Base-by-base conservation (phyloP, 495 filamentous ascomycete genomes). In the Pseudotulostoma volvatum region DNA sequence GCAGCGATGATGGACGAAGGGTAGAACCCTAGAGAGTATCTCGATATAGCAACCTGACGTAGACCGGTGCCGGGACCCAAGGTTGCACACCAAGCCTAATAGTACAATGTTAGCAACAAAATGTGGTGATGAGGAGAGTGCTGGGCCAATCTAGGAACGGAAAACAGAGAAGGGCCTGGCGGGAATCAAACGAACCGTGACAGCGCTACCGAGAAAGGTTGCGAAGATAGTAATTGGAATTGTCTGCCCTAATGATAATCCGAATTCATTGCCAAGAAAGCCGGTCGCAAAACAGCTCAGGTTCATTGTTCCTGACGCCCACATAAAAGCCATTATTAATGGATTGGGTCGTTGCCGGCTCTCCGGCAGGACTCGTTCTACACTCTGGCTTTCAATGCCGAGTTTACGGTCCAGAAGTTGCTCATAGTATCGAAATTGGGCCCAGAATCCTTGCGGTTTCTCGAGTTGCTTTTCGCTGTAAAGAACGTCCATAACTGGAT, bases 21-120 rank as follows among this genome's bases (percentile, higher is more conserved):
- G 43, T 60, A 73, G 61, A 64, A 76, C 16, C 70, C 72, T 36
- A 76, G 62, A 46, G 61, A 66, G 49, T 71, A 74, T 5, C 70
- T 62, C 31, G 62, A 57, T 32, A 72, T 63, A 15, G 64, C 63
- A 43, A 71, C 64, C 43, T 71, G 64, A 31, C 68, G 63, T 2
- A 74, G 58, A 20, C 73, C 71, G 5, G 63, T 70, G 15, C 57
- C 53, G 3, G 60, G 53, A 16, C 68, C 68, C 36, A 70, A 57
- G 2, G 67, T 71, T 7, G 68, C 68, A 34, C 64, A 64, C 48
- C 56, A 63, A 13, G 57, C 42, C 46, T 51, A 36, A 8, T 57
- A 56, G 15, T 57, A 55, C 2, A 61, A 34, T 1, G 52, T 34
- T 3, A 34, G 32, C n/a, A n/a, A n/a, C n/a, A n/a, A n/a, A n/a